A percentile compares a stretch with the other conserved stretches of the same genome.
phyloP scores from a whole-genome alignment of 768 basidiomycete genomes.

The Lactarius deliciosus region DNA sequence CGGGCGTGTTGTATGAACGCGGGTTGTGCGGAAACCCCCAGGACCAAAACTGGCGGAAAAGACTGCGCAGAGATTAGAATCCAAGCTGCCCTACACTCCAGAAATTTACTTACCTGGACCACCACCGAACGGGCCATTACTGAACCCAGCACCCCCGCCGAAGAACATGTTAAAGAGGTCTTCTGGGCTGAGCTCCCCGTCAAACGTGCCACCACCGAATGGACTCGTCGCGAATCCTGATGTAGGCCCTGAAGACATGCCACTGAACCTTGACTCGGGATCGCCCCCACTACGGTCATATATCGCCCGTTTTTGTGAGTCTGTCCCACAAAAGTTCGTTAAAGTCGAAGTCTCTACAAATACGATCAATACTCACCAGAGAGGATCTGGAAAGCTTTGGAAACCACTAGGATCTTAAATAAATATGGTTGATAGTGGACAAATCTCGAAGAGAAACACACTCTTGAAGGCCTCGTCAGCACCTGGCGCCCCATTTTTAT shows the following conservation, averaged over 20 bases:
- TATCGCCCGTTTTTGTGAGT: conserved; percentile 84
- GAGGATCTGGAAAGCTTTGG: conserved; percentile 94
- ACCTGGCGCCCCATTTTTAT: conserved; percentile 96
- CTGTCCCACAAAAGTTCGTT: conserved; percentile 37
- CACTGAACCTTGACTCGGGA: conserved; percentile 79
- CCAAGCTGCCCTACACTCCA: conserved; percentile 6
- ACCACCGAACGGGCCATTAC: conserved; percentile 46
- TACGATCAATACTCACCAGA: conserved; percentile 52
- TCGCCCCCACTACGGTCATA: conserved; percentile 86
- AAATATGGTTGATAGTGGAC: conserved; percentile 22
- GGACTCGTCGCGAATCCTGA: conserved; percentile 50
- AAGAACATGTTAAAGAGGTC: conserved; percentile 99
- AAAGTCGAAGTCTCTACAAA: conserved; percentile 10
- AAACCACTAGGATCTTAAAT: conserved; percentile 67
- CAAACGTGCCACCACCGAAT: conserved; percentile 55
- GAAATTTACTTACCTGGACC: conserved; percentile 43
- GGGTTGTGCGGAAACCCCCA: conserved; percentile 76
- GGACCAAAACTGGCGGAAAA: conserved; percentile 80
- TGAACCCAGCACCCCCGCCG: conserved; percentile 65
- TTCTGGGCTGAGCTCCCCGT: conserved; percentile 89
- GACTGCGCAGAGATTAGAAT: conserved; percentile 39
- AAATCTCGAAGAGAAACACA: conserved; percentile 42
- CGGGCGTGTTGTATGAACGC: conserved; percentile 47
- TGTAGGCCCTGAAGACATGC: conserved; percentile 49
- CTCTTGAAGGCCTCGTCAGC: conserved; percentile 99